A percentile compares a stretch with the other conserved stretches of the same genome.
Evolutionary conservation across 371 early-diverging fungal genomes (phyloP).

Genomic region (Thermomucor indicae-seudaticae): DNA sequence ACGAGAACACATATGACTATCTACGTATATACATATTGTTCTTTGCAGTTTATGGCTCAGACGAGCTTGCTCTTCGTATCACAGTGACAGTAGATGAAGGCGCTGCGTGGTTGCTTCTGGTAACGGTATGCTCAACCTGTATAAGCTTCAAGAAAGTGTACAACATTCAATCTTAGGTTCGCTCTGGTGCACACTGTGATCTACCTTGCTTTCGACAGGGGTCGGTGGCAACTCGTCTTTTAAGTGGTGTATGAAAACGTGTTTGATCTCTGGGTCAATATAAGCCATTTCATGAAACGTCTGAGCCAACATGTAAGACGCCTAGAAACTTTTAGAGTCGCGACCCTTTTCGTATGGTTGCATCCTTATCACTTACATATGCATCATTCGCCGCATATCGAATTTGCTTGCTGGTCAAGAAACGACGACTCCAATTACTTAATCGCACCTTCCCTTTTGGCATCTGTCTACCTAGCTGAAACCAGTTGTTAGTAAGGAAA

Average conservation of each 20-base stretch:
- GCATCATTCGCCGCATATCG: slow-evolving; percentile 60
- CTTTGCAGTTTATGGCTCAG: too few species aligned
- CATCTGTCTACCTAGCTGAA: slow-evolving; percentile 41
- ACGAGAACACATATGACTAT: too few species aligned
- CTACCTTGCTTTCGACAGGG: neutral
- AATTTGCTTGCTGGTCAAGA: slow-evolving; percentile 27
- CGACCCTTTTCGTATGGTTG: too few species aligned
- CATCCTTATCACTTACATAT: slow-evolving; percentile 43
- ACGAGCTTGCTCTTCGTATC: neutral
- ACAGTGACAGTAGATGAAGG: neutral
- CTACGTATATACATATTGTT: too few species aligned
- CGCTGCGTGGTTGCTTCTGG: neutral
- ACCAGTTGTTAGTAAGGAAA: neutral
- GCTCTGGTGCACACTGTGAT: neutral
- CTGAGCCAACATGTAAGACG: neutral
- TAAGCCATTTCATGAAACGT: neutral
- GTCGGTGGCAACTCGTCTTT: neutral
- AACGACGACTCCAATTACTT: slow-evolving; percentile 45
- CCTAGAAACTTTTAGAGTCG: too few species aligned
- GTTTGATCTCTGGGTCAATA: neutral
- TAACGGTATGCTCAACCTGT: neutral
- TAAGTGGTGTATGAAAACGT: neutral
- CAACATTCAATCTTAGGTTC: neutral
- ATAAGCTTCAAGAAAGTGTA: neutral
- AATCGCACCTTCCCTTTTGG: slow-evolving; percentile 35